phyloP scores from a whole-genome alignment of 768 basidiomycete genomes.

The Boletus rubescentipes region DNA sequence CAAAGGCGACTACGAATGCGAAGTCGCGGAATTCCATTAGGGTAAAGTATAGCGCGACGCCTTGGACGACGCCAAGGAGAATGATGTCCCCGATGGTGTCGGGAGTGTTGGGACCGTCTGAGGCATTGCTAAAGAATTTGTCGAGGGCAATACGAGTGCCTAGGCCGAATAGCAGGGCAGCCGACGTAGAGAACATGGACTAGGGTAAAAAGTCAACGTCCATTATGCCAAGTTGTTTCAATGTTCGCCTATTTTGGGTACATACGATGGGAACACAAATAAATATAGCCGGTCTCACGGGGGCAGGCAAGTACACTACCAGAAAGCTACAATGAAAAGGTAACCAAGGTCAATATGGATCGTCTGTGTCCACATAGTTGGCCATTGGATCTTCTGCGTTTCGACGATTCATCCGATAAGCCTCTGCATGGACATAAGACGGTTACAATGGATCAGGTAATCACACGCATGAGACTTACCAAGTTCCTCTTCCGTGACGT shows the following conservation, averaged over 20 bases:
- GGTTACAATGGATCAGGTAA: slow-evolving; percentile 7
- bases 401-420: slow-evolving; percentile 77
- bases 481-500: slow-evolving; percentile 87
- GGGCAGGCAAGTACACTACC: background rate
- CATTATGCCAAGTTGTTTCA: slow-evolving; percentile 12
- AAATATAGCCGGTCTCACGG: background rate
- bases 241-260: slow-evolving; percentile 23
- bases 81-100: slow-evolving; percentile 55
- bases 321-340: background rate
- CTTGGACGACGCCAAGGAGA: slow-evolving; percentile 73
- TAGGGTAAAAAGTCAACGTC: slow-evolving; percentile 20
- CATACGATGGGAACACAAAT: slow-evolving; percentile 13
- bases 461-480: slow-evolving; percentile 44
- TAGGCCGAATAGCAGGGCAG: slow-evolving; percentile 71
- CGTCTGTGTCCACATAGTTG: slow-evolving; percentile 73
- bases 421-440: slow-evolving; percentile 54
- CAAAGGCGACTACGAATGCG: slow-evolving; percentile 54
- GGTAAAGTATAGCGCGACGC: slow-evolving; percentile 69
- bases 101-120: slow-evolving; percentile 30
- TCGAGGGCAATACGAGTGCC: slow-evolving; percentile 71
- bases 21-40: slow-evolving; percentile 53
- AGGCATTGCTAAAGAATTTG: slow-evolving; percentile 45
- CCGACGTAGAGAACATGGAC: slow-evolving; percentile 53
- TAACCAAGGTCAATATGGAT: slow-evolving; percentile 12
- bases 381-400: slow-evolving; percentile 90